Base-by-base conservation (phyloP, 768 basidiomycete genomes). In the Tylopilus felleus region DNA sequence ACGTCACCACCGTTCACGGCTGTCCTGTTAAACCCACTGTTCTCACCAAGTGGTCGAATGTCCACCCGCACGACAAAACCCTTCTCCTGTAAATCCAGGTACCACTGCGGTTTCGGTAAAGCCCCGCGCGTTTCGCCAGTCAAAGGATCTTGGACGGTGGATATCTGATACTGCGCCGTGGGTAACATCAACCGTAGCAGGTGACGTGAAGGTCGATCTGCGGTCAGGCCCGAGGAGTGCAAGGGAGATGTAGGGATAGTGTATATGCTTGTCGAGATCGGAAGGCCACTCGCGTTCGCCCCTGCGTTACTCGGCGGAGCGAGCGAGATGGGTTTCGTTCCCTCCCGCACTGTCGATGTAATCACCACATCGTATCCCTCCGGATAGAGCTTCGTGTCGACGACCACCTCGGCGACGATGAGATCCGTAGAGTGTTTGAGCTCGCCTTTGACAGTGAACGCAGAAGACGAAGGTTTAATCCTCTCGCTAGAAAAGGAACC, bases 161-260 rank as follows among this genome's bases (percentile, higher is more conserved):
- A 80, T 42, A 85, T 80, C 66, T 86, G 83, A 65, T 84, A 91
- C 57, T 86, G 87, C 19, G 90, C 85, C 2, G 92, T 96, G 3
- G 94, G 94, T 17, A 97, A 71, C 36, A 80, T 82, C 48, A 98
- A 61, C 46, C 90, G 78, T 14, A 98, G 58, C 43, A 97, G 71
- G 70, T 97, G 93, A 42, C 92, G 80, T 3, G 77, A 77, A 8
- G 81, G 75, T 31, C 71, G 69, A 55, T 78, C 78, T 17, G 69
- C 66, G 52, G 82, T 81, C 35, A 86, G 75, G 25, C 76, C 80
- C 35, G 89, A 86, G 21, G 91, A 89, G 61, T 89, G 90, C 53
- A 91, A 72, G 12, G 92, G 83, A 21, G 92, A 93, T 2, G 85
- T 82, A 0, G 95, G 92, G 49, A 96, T 79, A 1, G 86, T 88